Evolutionary conservation across 75 land plant genomes (phyloP), one percentile per base, ranked within the genome.

Genomic region (Cryptomeria japonica): DNA sequence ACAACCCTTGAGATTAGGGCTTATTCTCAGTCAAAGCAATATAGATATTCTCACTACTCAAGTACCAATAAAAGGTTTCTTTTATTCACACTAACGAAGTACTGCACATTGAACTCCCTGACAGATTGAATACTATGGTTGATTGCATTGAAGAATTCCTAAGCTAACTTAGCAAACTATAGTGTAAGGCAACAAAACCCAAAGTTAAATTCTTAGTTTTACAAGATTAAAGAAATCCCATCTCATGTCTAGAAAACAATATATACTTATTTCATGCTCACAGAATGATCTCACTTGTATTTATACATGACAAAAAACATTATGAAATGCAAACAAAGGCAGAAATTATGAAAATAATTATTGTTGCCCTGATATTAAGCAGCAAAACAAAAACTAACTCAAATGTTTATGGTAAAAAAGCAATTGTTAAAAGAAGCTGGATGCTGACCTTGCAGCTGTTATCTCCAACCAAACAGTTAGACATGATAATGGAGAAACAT

Each of bases 381-480:
- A n/a, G 32, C 8, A 28, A 82, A 44, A 28, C 84, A 46, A 46
- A 82, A 28, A 10, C 15, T 28, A 39, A 51, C 12, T 46, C 37
- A 72, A 42, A 80, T 19, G 12, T 80, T 44, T 42, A 16, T 12
- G 42, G n/a, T 80, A 82, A 11, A n/a, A 46, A n/a, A 31, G 47
- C n/a, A 46, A 46, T 46, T 25, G 9, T 44, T n/a, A n/a, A n/a
- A 82, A 41, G 77, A 75, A 75, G 4, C 11, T 82, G 13, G 64
- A 16, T n/a, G 16, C 75, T 28, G 39, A 98, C 99, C 97, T 98
- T 87, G 97, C 95, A 76, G 99, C 99, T 83, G 99, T 96, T 15
- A 98, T 94, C 88, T 98, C 99, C 86, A 98, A 92, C 99, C 99
- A 98, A 44, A 95, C 95, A 41, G 99, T 95, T 86, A 98, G 86